Conservation (phyloP, 1,139 yeast genomes). For the Yamadazyma diddensiae region DNA sequence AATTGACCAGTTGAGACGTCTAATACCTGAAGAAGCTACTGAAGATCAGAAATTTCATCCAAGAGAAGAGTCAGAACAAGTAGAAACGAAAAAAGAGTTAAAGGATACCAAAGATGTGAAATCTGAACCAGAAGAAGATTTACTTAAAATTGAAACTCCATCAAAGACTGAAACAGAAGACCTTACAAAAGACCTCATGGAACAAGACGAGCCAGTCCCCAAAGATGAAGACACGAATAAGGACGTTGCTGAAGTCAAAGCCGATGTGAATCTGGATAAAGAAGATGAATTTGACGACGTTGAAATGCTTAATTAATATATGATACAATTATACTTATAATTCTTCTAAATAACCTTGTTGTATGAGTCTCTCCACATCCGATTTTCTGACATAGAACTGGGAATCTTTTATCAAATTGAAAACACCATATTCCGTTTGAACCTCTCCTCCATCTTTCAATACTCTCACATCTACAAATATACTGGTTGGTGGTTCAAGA, state of each 20-base stretch:
- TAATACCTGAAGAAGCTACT: conserved; percentile 18
- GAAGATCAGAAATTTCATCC: conserved; percentile 14
- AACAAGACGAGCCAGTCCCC: neutral
- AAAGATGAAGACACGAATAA: conserved; percentile 2
- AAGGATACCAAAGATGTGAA: neutral
- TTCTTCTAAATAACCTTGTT: conserved; percentile 89
- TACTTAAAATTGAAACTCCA: neutral
- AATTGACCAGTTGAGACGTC: conserved; percentile 23
- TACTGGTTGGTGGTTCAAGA: conserved; percentile 84
- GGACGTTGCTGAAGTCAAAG: too few species aligned
- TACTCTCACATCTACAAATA: conserved; percentile 91
- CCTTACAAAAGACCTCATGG: neutral
- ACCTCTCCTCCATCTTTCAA: conserved; percentile 94
- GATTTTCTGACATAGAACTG: conserved; percentile 92
- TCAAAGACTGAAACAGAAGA: neutral
- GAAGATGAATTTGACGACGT: too few species aligned
- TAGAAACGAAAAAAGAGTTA: neutral
- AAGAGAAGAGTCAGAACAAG: neutral
- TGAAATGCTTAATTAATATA: conserved; percentile 10
- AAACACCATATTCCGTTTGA: conserved; percentile 95
- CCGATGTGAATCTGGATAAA: too few species aligned
- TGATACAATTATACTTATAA: conserved; percentile 35
- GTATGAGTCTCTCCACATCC: conserved; percentile 90
- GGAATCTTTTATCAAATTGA: conserved; percentile 90
- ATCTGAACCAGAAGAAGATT: neutral